Conservation (phyloP, 2,329 filamentous ascomycete species). For the Botryosphaeria dothidea region DNA sequence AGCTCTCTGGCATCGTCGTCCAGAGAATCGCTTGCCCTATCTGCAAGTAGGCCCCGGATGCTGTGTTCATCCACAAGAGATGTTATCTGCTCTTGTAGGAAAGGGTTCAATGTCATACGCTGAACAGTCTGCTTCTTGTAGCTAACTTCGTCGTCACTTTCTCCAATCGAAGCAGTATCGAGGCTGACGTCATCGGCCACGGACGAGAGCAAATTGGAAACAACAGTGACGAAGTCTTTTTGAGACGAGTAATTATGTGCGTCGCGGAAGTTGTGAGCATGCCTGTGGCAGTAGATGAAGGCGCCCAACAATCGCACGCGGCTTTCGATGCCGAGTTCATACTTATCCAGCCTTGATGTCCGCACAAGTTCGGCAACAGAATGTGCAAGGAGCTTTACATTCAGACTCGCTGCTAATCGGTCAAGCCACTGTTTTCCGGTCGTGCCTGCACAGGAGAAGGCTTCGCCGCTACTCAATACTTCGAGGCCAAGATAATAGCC, state of each 20-base stretch:
- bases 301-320: conserved; percentile 60
- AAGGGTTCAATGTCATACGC: conserved; percentile 24
- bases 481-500: conserved; percentile 11
- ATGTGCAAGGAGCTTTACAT: conserved; percentile 49
- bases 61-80: conserved; percentile 75
- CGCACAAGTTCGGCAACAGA: conserved; percentile 34
- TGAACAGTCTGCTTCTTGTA: conserved; percentile 29
- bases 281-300: conserved; percentile 59
- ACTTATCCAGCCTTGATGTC: conserved; percentile 29
- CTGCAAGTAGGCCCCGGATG: conserved; percentile 64
- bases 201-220: conserved; percentile 58
- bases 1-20: conserved; percentile 66
- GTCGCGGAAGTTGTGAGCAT: conserved; percentile 44
- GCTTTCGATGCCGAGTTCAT: conserved; percentile 32
- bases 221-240: conserved; percentile 56
- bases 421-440: conserved; percentile 34
- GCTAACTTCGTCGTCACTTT: conserved; percentile 31
- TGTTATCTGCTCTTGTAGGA: conserved; percentile 66
- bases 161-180: conserved; percentile 33
- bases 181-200: conserved; percentile 59
- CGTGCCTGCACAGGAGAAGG: conserved; percentile 34
- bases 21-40: conserved; percentile 36
- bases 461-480: conserved; percentile 35
- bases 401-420: conserved; percentile 48
- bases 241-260: conserved; percentile 46